phyloP scores from a whole-genome alignment of 108 stramenopile species.

The Nitzschia putrida region DNA sequence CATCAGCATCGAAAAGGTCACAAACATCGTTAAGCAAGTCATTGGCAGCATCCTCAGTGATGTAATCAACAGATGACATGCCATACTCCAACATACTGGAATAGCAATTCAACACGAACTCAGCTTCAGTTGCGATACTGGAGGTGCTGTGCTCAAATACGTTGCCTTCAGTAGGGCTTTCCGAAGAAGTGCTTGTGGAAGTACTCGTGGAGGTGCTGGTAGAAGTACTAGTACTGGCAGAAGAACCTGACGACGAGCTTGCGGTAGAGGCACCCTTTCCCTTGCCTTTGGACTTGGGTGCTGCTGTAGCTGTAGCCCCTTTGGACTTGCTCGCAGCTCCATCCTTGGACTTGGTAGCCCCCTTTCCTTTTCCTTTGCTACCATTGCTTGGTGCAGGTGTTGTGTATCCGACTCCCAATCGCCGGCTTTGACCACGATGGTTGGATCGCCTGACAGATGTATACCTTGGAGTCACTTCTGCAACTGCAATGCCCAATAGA shows the following conservation, averaged over 20 bases:
- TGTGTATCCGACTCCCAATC: too few species aligned
- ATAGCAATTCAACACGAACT: slow-evolving; percentile 4
- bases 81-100: slow-evolving; percentile 4
- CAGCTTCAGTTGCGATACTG: background rate
- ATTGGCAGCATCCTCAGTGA: background rate
- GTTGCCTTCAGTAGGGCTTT: background rate
- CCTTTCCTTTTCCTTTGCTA: background rate
- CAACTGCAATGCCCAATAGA: too few species aligned
- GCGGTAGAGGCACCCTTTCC: too few species aligned
- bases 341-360: background rate
- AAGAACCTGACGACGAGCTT: too few species aligned
- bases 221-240: too few species aligned
- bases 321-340: background rate
- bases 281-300: too few species aligned
- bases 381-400: background rate
- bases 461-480: too few species aligned
- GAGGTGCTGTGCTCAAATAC: slow-evolving; percentile 1
- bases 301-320: too few species aligned
- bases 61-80: background rate
- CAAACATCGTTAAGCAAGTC: slow-evolving; percentile 1
- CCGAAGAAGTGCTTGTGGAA: background rate
- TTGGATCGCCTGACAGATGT: too few species aligned
- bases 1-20: background rate
- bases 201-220: background rate
- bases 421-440: too few species aligned